phyloP scores from a whole-genome alignment of 768 basidiomycete genomes.

The Termitomyces sp. region DNA sequence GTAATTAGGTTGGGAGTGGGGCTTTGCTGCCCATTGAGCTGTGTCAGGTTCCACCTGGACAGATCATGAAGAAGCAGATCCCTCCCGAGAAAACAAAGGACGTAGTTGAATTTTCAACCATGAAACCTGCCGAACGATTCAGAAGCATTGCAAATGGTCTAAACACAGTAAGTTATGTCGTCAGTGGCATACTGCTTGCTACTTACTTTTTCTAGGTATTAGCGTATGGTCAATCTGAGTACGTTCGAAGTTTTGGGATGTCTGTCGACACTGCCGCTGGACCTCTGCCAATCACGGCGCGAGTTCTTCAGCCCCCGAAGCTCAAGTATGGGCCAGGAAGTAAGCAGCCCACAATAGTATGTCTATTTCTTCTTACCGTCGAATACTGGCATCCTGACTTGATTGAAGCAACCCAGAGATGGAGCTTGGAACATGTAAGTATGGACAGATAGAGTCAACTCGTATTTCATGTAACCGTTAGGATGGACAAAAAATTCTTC shows the following conservation, averaged over 20 bases:
- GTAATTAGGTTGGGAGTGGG: conserved; percentile 46
- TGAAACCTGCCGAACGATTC: conserved; percentile 54
- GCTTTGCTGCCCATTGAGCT: conserved; percentile 66
- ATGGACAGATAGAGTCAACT: conserved; percentile 29
- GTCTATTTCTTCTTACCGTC: neutral
- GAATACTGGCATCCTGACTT: conserved; percentile 1
- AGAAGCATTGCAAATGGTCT: conserved; percentile 49
- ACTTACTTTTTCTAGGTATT: conserved; percentile 33
- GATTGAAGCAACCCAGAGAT: conserved; percentile 47
- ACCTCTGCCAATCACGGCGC: conserved; percentile 48
- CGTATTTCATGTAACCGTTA: conserved; percentile 29
- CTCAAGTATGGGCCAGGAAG: conserved; percentile 59
- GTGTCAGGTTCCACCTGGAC: conserved; percentile 57
- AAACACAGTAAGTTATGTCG: neutral
- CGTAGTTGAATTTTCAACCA: conserved; percentile 64
- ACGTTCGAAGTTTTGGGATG: conserved; percentile 68
- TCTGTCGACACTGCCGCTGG: conserved; percentile 38
- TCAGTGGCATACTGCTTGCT: neutral
- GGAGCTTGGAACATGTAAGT: conserved; percentile 79
- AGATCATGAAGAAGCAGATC: conserved; percentile 68
- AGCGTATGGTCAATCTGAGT: conserved; percentile 66
- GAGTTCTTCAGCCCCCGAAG: conserved; percentile 55
- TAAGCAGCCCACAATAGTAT: conserved; percentile 47
- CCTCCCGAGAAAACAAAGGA: conserved; percentile 60
- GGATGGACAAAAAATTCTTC: conserved; percentile 67